phyloP scores from a whole-genome alignment of 805 yeast genomes.

The Pichia exigua region DNA sequence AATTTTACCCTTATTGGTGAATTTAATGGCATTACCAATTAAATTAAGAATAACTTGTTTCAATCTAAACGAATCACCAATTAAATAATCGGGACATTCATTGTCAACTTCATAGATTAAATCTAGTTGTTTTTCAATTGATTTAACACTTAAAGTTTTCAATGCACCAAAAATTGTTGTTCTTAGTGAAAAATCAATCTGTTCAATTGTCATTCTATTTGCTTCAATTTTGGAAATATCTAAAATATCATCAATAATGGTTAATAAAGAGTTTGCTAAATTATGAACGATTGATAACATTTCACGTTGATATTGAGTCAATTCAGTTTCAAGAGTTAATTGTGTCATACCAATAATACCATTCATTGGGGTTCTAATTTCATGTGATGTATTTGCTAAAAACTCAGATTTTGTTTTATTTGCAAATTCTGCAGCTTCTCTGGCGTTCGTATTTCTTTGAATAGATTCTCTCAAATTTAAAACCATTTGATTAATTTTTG shows the following conservation, averaged over 20 bases:
- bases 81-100: slow-evolving; percentile 77
- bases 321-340: slow-evolving; percentile 76
- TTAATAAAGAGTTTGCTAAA: slow-evolving; percentile 74
- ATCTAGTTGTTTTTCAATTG: slow-evolving; percentile 78
- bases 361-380: slow-evolving; percentile 85
- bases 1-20: slow-evolving; percentile 77
- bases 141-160: slow-evolving; percentile 83
- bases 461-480: slow-evolving; percentile 79
- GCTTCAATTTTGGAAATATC: slow-evolving; percentile 94
- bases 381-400: slow-evolving; percentile 82
- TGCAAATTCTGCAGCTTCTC: slow-evolving; percentile 91
- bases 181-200: slow-evolving; percentile 76
- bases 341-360: slow-evolving; percentile 94
- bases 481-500: slow-evolving; percentile 73
- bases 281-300: slow-evolving; percentile 87
- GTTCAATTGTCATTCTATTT: slow-evolving; percentile 87
- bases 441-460: slow-evolving; percentile 85
- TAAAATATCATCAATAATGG: slow-evolving; percentile 82
- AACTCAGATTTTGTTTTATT: slow-evolving; percentile 86
- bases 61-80: slow-evolving; percentile 84
- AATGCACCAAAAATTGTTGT: slow-evolving; percentile 87
- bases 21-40: slow-evolving; percentile 86
- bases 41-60: slow-evolving; percentile 81
- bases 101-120: slow-evolving; percentile 76
- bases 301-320: slow-evolving; percentile 86